phyloP scores from a whole-genome alignment of 148 eudicot genomes.

The Rhododendron kiyosumense region DNA sequence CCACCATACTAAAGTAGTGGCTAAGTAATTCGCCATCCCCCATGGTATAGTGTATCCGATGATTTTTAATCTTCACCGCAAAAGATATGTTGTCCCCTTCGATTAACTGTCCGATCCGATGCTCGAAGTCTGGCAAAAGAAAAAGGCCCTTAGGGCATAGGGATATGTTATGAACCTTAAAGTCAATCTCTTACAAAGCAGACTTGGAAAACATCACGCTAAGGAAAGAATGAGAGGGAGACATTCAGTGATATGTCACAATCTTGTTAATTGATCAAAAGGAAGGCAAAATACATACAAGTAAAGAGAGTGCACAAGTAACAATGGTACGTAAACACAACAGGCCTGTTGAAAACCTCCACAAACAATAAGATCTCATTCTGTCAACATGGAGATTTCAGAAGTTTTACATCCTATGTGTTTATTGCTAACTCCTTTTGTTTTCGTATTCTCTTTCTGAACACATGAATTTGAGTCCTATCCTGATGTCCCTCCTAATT shows the following conservation, averaged over 20 bases:
- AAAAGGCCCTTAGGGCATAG: background rate
- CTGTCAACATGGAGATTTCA: background rate
- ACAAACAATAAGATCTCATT: background rate
- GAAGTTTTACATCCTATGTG: background rate
- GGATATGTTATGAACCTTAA: background rate
- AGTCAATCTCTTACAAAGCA: background rate
- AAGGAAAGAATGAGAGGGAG: background rate
- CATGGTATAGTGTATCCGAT: background rate
- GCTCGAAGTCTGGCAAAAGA: background rate
- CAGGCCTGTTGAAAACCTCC: background rate
- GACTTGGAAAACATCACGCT: background rate
- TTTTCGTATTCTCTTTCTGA: background rate
- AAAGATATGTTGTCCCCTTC: background rate
- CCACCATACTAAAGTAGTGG: background rate
- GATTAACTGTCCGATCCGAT: background rate
- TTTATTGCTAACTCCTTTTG: background rate
- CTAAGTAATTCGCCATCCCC: background rate
- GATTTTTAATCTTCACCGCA: background rate
- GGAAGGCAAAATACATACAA: background rate
- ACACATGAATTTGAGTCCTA: background rate
- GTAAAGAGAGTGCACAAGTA: background rate
- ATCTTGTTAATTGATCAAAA: background rate
- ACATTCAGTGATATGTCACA: background rate
- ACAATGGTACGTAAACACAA: background rate
- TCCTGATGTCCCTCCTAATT: background rate